Evolutionary conservation across 306 rosid genomes (phyloP).

Genomic region (Quercus berberidifolia): DNA sequence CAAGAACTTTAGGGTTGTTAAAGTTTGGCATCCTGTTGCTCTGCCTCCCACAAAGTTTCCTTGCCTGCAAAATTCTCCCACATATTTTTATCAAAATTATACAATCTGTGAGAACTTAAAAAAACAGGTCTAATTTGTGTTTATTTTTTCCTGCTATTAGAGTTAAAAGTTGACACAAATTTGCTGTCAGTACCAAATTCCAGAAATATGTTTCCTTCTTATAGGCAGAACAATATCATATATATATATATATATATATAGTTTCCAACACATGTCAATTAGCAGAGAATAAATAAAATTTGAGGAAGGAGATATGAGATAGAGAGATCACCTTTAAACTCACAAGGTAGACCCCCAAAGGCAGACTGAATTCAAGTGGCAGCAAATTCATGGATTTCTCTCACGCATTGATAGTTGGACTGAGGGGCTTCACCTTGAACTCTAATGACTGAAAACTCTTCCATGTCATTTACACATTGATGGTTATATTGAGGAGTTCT

Average conservation of each 20-base stretch:
- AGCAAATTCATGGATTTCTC: slow-evolving; percentile 44
- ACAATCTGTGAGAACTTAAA: neutral
- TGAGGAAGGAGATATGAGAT: neutral
- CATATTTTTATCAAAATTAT: neutral
- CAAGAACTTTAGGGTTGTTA: slow-evolving; percentile 72
- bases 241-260: neutral
- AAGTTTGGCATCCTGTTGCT: slow-evolving; percentile 86
- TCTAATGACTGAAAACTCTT: slow-evolving; percentile 15
- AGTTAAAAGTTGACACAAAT: too few relatives aligned
- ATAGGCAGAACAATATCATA: neutral
- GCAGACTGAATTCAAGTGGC: slow-evolving; percentile 72
- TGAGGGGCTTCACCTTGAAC: slow-evolving; percentile 26
- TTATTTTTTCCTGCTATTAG: too few relatives aligned
- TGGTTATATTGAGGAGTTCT: too few relatives aligned
- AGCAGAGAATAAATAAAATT: neutral
- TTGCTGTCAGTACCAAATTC: neutral
- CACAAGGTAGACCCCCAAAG: slow-evolving; percentile 75
- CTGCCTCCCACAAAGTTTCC: slow-evolving; percentile 69
- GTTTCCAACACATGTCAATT: neutral
- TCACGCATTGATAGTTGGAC: slow-evolving; percentile 22
- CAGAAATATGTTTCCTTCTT: neutral
- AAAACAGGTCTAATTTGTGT: neutral
- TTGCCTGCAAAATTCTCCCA: slow-evolving; percentile 51
- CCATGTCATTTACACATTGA: neutral
- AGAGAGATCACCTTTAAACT: slow-evolving; percentile 34